Evolutionary conservation across 2,329 filamentous ascomycete species (phyloP).

Genomic region (Xylariaceae sp.): DNA sequence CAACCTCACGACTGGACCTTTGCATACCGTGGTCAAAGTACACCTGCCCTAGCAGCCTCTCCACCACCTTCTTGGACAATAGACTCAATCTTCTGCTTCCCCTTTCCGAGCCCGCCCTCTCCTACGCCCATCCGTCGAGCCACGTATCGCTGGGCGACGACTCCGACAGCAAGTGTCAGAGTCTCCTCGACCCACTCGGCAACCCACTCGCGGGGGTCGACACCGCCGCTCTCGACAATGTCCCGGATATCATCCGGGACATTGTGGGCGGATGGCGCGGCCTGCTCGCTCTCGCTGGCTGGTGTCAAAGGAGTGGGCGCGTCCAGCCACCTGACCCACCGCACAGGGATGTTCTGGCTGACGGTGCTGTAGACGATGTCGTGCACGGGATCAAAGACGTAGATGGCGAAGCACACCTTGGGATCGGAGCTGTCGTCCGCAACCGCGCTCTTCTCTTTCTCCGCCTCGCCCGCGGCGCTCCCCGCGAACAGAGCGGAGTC

Average conservation of each 20-base stretch:
- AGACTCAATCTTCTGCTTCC: conserved; percentile 55
- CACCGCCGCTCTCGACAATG: conserved; percentile 68
- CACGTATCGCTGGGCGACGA: conserved; percentile 92
- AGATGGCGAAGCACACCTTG: conserved; percentile 67
- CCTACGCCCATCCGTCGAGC: conserved; percentile 94
- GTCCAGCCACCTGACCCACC: conserved; percentile 91
- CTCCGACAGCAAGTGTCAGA: conserved; percentile 69
- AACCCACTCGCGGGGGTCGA: conserved; percentile 95
- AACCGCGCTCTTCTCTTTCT: conserved; percentile 49
- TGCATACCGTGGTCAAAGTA: too few relatives aligned
- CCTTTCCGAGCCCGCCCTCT: conserved; percentile 61
- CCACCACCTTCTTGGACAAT: conserved; percentile 52
- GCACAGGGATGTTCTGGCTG: conserved; percentile 75
- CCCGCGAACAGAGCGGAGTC: conserved; percentile 65
- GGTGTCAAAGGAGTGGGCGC: conserved; percentile 56
- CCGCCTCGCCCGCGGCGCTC: conserved; percentile 46
- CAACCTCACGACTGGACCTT: too few relatives aligned
- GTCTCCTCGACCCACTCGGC: conserved; percentile 95
- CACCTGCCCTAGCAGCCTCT: conserved; percentile 55
- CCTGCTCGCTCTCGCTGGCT: conserved; percentile 41
- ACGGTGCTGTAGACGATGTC: conserved; percentile 79
- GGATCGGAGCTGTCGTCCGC: conserved; percentile 52
- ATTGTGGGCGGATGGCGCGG: conserved; percentile 21
- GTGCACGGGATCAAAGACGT: conserved; percentile 83
- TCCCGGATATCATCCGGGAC: conserved; percentile 81